Evolutionary conservation across 2,329 filamentous ascomycete species (phyloP), one percentile per base, ranked within the genome.

Genomic region (Fusarium xyrophilum): DNA sequence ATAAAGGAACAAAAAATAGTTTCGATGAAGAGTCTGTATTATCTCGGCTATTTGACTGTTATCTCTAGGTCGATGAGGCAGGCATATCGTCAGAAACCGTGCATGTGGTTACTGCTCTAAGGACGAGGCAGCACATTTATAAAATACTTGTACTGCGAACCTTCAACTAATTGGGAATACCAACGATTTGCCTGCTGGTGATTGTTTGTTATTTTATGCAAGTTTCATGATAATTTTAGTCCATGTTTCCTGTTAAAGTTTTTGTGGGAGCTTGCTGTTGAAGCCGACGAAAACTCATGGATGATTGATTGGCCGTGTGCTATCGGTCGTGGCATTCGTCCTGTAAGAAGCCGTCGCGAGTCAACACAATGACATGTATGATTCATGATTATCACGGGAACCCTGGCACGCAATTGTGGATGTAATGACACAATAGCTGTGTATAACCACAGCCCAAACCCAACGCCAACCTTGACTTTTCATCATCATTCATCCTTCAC

Each of bases 401-500:
- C 30, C 19, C 30, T 36, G 54, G 60, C 38, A 65, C 63, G 32
- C 38, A 44, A 58, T 58, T 64, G 44, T 44, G 42, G 32, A 17
- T 23, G 33, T 38, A 32, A 36, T 65, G 42, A 40, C 42, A 60
- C 28, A 44, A 60, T 46, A 11, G 25, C 19, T 5, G 17, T 23
- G 14, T 35, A 46, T 38, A 35, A 44, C 17, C 6, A 27, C 13
- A 35, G 13, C 21, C 17, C 27, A 17, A 35, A 13, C n/a, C 11
- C 19, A 23, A 15, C 7, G 15, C 25, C 6, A 35, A 19, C 27
- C 11, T 15, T 19, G 15, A 17, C 13, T 39, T 58, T 12, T 30
- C 19, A 28, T 39, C 12, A 33, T 28, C 14, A 21, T 17, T 12
- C 13, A 56, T 21, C 28, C 3, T 46, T 33, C 5, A 5, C 11